Conservation (phyloP, 2,329 filamentous ascomycete species). For the Colletotrichum shisoi region DNA sequence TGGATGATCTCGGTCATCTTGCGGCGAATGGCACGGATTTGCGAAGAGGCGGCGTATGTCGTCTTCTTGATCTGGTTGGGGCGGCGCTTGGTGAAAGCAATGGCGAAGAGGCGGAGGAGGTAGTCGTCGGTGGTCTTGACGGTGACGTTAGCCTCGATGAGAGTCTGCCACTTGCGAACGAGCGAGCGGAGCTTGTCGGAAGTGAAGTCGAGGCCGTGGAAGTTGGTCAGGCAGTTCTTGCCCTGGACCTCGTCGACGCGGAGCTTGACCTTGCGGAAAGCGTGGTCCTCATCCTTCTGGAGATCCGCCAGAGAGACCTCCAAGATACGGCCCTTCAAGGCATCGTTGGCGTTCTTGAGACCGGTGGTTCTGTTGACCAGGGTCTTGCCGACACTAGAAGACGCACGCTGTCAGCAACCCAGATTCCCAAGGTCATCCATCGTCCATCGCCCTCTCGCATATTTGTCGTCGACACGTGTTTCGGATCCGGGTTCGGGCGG, state of each 20-base stretch:
- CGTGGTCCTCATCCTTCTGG: conserved; percentile 99
- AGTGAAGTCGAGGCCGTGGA: conserved; percentile 99
- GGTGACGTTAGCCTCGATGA: conserved; percentile 99
- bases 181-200: conserved; percentile 99
- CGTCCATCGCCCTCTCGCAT: not conserved
- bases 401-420: conserved; percentile 6
- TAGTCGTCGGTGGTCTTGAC: conserved; percentile 99
- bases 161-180: conserved; percentile 98
- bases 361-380: conserved; percentile 99
- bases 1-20: conserved; percentile 99
- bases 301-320: conserved; percentile 99
- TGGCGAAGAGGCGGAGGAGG: conserved; percentile 97
- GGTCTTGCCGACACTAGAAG: conserved; percentile 93
- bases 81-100: conserved; percentile 98
- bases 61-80: conserved; percentile 99
- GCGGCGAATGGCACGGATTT: conserved; percentile 97
- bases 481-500: not conserved
- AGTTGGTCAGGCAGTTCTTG: conserved; percentile 99
- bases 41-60: conserved; percentile 94
- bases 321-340: conserved; percentile 97
- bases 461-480: conserved; percentile 24
- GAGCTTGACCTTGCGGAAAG: conserved; percentile 99
- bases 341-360: conserved; percentile 99
- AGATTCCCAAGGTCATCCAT: not conserved
- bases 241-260: conserved; percentile 98